Conservation (phyloP, 2,329 filamentous ascomycete species). For the Monosporascus sp. region DNA sequence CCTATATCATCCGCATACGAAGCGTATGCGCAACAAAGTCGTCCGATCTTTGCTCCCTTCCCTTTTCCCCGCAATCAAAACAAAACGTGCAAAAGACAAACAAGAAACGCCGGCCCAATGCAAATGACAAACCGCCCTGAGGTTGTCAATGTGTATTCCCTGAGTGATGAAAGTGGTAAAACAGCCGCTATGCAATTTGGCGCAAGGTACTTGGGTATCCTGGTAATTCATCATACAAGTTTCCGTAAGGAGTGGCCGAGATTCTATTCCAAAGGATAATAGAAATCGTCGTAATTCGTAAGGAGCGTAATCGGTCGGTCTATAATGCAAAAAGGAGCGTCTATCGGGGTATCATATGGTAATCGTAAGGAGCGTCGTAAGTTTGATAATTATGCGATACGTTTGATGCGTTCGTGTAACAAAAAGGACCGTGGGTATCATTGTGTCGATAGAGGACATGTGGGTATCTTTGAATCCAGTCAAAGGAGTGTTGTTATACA, state of each 20-base stretch:
- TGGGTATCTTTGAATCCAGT: constrained; percentile 26
- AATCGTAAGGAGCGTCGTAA: constrained; percentile 32
- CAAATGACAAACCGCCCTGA: constrained; percentile 23
- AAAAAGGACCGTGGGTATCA: constrained; percentile 29
- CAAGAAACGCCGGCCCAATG: constrained; percentile 28
- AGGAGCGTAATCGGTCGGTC: constrained; percentile 26
- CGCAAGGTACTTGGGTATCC: constrained; percentile 33
- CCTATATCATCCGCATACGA: constrained; percentile 6
- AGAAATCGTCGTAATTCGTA: constrained; percentile 31
- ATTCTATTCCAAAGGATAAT: constrained; percentile 26
- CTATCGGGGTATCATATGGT: constrained; percentile 37
- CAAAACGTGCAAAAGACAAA: constrained; percentile 9
- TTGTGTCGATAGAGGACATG: constrained; percentile 31
- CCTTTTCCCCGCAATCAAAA: constrained; percentile 7
- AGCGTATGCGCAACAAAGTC: constrained; percentile 7
- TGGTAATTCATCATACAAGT: constrained; percentile 25
- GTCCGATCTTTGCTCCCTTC: neutral
- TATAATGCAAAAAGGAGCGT: constrained; percentile 37
- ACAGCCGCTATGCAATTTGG: constrained; percentile 54
- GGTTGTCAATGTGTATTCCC: constrained; percentile 22
- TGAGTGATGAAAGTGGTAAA: constrained; percentile 25
- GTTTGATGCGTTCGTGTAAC: constrained; percentile 22
- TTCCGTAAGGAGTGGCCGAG: constrained; percentile 30
- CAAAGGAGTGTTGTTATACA: constrained; percentile 31
- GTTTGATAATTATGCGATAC: constrained; percentile 26